Evolutionary conservation across 495 filamentous ascomycete genomes (phyloP).

Genomic region (Bombardia bombarda): DNA sequence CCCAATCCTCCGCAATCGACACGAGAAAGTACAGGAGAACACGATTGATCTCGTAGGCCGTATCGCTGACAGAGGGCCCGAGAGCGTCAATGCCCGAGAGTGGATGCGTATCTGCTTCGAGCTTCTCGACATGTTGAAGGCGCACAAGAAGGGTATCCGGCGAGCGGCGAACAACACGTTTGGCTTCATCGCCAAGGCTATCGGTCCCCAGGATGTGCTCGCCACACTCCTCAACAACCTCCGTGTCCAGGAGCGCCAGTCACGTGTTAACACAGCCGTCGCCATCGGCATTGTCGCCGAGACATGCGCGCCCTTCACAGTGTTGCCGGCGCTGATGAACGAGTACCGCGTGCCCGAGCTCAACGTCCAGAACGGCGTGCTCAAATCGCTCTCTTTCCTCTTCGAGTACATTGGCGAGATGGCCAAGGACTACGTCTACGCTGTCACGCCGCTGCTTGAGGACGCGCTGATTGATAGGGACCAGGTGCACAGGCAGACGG

Average conservation of each 20-base stretch:
- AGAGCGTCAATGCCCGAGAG: slow-evolving; percentile 91
- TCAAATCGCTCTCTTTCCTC: slow-evolving; percentile 94
- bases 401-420: slow-evolving; percentile 99
- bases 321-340: slow-evolving; percentile 99
- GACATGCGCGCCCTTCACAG: slow-evolving; percentile 98
- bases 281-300: slow-evolving; percentile 99
- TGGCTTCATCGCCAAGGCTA: slow-evolving; percentile 98
- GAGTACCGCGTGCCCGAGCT: slow-evolving; percentile 98
- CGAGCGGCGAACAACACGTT: slow-evolving; percentile 99
- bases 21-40: slow-evolving; percentile 99
- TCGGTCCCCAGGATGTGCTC: slow-evolving; percentile 95
- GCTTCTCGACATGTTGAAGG: slow-evolving; percentile 97
- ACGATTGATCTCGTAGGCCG: slow-evolving; percentile 98
- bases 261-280: slow-evolving; percentile 95
- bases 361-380: slow-evolving; percentile 97
- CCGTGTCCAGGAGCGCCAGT: slow-evolving; percentile 94
- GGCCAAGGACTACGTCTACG: slow-evolving; percentile 99
- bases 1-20: slow-evolving; percentile 93
- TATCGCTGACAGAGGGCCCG: slow-evolving; percentile 94
- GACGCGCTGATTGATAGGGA: slow-evolving; percentile 97
- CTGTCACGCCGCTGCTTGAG: slow-evolving; percentile 92
- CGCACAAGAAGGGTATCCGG: slow-evolving; percentile 98
- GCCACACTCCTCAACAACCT: slow-evolving; percentile 95
- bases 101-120: slow-evolving; percentile 99
- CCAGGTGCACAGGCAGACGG: slow-evolving; percentile 96